Conservation (phyloP, 345 rosid genomes). For the Acer campestre region DNA sequence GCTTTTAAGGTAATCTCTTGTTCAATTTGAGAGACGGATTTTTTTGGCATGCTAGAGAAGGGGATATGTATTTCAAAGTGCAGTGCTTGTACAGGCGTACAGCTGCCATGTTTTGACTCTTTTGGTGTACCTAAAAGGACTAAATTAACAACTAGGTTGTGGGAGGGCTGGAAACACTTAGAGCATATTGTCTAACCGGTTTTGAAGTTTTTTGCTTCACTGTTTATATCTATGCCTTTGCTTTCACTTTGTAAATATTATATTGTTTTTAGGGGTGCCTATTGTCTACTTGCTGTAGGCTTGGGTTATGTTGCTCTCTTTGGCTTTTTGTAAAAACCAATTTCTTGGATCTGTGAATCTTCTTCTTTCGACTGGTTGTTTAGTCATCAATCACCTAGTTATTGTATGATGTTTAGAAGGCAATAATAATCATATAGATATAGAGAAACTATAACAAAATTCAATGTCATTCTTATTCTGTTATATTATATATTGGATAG, state of each 20-base stretch:
- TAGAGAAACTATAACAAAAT: not conserved
- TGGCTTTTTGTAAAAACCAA: not conserved
- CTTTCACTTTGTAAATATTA: not conserved
- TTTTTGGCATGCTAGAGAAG: not conserved
- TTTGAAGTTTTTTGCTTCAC: not conserved
- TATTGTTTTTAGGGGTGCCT: no score
- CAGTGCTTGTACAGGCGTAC: not conserved
- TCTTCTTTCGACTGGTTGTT: not conserved
- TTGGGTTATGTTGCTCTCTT: no score
- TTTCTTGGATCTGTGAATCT: not conserved
- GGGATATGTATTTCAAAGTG: not conserved
- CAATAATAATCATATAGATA: not conserved
- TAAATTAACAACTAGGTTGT: no score
- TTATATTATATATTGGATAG: not conserved
- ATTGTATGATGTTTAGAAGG: not conserved
- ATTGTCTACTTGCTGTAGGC: no score
- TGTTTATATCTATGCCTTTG: not conserved
- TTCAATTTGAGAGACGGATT: not conserved
- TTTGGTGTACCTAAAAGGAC: not conserved
- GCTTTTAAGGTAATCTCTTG: no score
- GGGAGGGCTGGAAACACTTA: not conserved
- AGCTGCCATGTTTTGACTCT: not conserved
- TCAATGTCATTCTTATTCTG: not conserved
- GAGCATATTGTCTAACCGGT: not conserved
- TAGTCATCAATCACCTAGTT: not conserved